These are phyloP conservation scores for Halophytophthora batemanensis DNA, from an alignment of 352 stramenopile species.

Conservation along the genomic window DNA sequence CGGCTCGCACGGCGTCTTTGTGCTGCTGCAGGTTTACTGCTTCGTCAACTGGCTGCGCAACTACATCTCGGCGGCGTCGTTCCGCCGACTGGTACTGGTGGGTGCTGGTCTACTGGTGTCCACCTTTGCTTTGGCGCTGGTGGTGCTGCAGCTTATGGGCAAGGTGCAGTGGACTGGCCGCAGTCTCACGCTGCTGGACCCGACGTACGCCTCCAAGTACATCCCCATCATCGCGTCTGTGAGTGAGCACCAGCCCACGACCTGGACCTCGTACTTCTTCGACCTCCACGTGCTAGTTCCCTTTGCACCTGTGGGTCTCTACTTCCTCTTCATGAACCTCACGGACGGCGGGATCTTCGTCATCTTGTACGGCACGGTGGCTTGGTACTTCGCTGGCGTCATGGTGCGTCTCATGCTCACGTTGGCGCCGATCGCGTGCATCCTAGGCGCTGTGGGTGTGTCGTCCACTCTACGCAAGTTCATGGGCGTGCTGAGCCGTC, in stretches of 20 bases:
- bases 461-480: slow-evolving; percentile 80
- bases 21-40: slow-evolving; percentile 85
- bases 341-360: slow-evolving; percentile 91
- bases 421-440: slow-evolving; percentile 90
- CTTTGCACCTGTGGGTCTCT: slow-evolving; percentile 89
- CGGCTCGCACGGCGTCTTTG: slow-evolving; percentile 91
- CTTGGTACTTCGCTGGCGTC: slow-evolving; percentile 92
- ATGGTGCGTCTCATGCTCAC: slow-evolving; percentile 93
- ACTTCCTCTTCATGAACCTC: slow-evolving; percentile 88
- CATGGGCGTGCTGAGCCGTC: slow-evolving; percentile 60
- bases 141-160: slow-evolving; percentile 81
- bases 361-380: slow-evolving; percentile 91
- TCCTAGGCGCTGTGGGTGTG: slow-evolving; percentile 85
- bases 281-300: slow-evolving; percentile 90
- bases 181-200: slow-evolving; percentile 88
- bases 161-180: slow-evolving; percentile 90
- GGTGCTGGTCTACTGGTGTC: slow-evolving; percentile 57
- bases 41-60: slow-evolving; percentile 76
- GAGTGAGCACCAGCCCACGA: slow-evolving; percentile 92
- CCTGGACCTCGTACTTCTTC: slow-evolving; percentile 94
- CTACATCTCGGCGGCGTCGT: slow-evolving; percentile 69
- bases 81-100: slow-evolving; percentile 72
- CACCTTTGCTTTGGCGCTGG: slow-evolving; percentile 44
- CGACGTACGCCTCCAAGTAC: slow-evolving; percentile 92
- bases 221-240: slow-evolving; percentile 94